A percentile compares a stretch with the other conserved stretches of the same genome.
phyloP scores from a whole-genome alignment of 495 filamentous ascomycete species.

The Trichoderma gamsii region DNA sequence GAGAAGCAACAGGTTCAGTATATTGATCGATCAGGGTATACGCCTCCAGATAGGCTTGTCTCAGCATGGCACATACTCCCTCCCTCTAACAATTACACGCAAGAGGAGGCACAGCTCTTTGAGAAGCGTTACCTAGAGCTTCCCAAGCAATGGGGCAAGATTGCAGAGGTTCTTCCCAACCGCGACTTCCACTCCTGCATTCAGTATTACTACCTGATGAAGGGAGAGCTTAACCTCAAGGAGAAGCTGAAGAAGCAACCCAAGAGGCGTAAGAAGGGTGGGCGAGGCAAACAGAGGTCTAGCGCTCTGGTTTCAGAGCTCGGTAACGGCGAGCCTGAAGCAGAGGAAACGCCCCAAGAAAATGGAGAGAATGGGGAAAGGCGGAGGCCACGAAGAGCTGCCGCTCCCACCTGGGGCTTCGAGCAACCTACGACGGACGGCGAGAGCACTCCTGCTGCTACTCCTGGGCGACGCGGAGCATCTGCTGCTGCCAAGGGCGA shows the following conservation, averaged over 20 bases:
- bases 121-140: constrained; percentile 69
- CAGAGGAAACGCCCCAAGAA: constrained; percentile 43
- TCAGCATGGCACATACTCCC: constrained; percentile 67
- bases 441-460: constrained; percentile 45
- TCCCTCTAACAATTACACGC: constrained; percentile 74
- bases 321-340: constrained; percentile 51
- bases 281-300: constrained; percentile 57
- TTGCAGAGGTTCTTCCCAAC: constrained; percentile 64
- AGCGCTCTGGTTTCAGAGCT: constrained; percentile 72
- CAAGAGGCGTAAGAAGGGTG: constrained; percentile 53
- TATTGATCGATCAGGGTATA: constrained; percentile 65
- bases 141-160: constrained; percentile 90
- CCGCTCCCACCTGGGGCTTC: constrained; percentile 45
- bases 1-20: constrained; percentile 51
- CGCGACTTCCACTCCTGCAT: constrained; percentile 84
- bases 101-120: constrained; percentile 71
- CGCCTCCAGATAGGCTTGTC: constrained; percentile 61
- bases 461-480: constrained; percentile 47
- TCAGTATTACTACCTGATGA: constrained; percentile 92
- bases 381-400: constrained; percentile 47
- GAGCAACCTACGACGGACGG: constrained; percentile 40
- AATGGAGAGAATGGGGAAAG: constrained; percentile 46
- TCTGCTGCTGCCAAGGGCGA: constrained; percentile 42
- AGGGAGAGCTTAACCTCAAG: constrained; percentile 80
- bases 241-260: constrained; percentile 70